Percentiles rank a stretch among this genome's conserved stretches.
phyloP scores from a whole-genome alignment of 441 rosid genomes.

The Cnidoscolus chayamansa region DNA sequence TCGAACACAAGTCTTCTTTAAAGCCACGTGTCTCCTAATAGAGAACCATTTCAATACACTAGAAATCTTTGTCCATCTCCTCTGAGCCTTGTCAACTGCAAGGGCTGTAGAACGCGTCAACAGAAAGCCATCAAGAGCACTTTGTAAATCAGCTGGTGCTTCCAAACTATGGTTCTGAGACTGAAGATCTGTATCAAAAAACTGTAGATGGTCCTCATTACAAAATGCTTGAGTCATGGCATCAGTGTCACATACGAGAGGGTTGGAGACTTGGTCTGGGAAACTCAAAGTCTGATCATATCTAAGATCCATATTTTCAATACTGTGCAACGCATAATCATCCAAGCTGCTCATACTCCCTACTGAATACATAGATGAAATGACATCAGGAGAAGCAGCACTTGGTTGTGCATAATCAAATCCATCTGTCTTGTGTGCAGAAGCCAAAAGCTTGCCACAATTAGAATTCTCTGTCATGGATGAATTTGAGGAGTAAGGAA shows the following conservation, averaged over 20 bases:
- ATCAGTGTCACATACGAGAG: constrained; percentile 55
- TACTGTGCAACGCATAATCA: constrained; percentile 46
- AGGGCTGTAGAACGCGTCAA: constrained; percentile 33
- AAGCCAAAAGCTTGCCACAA: constrained; percentile 33
- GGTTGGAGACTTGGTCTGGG: constrained; percentile 43
- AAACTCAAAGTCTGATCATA: constrained; percentile 52
- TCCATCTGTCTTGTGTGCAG: constrained; percentile 46
- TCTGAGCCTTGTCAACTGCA: constrained; percentile 52
- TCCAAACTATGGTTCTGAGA: constrained; percentile 49
- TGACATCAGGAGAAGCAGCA: constrained; percentile 55
- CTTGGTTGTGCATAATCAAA: constrained; percentile 56
- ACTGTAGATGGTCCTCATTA: constrained; percentile 61
- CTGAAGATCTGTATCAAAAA: constrained; percentile 40
- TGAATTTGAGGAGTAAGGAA: constrained; percentile 34
- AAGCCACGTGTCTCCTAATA: constrained; percentile 51
- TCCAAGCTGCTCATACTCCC: constrained; percentile 53
- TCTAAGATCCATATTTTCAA: constrained; percentile 53
- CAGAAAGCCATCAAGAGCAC: constrained; percentile 51
- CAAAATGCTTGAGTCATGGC: constrained; percentile 58
- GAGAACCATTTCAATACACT: constrained; percentile 79
- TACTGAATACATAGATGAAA: constrained; percentile 51
- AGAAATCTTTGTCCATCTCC: constrained; percentile 80
- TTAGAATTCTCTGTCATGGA: constrained; percentile 37
- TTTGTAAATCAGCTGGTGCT: constrained; percentile 55
- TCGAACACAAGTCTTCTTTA: constrained; percentile 30